Evolutionary conservation across 2,329 filamentous ascomycete species (phyloP), one percentile per base, ranked within the genome.

Genomic region (Tolypocladium inflatum): DNA sequence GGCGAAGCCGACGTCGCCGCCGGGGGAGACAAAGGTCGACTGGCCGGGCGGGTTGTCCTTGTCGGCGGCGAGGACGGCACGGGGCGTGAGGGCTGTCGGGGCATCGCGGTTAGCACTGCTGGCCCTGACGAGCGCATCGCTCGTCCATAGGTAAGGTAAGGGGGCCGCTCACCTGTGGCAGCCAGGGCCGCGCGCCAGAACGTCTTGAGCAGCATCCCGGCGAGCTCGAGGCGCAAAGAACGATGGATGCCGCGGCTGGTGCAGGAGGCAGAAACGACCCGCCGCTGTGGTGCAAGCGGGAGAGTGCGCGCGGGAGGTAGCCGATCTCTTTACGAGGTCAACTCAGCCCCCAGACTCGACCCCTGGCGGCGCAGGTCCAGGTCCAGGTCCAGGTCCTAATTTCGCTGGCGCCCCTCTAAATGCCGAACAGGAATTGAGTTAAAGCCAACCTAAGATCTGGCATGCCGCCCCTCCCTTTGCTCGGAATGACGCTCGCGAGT

Each of bases 1-100:
- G 55, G 76, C 76, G 64, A 84, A 84, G n/a, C 71, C 70, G 58
- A 80, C 65, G 23, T 73, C 70, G 55, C 73, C 67, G 58, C 76
- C 70, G 57, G 72, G 72, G 2, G 78, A 73, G 53, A 78, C 66
- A 54, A 81, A 81, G 53, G 71, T 73, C 9, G 76, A 75, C 56
- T 76, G 74, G 53, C 67, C 67, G 38, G 64, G 61, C 35, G 64
- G 61, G 62, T 68, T 68, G 60, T 67, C 64, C 43, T 64, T 57
- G 58, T 63, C 62, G 57, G 66, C 65, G 51, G 71, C 71, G 39
- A 64, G 54, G 3, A 64, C 58, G 37, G 62, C 38, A 13, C 54
- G 53, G 21, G 66, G 64, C 10, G 67, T 54, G 13, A 70, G 55
- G 55, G 63, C 67, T 70, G 58, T 8, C 5, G 11, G 1, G 5